Evolutionary conservation across 495 filamentous ascomycete genomes (phyloP), one percentile per base, ranked within the genome.

Genomic region (Podospora appendiculata): DNA sequence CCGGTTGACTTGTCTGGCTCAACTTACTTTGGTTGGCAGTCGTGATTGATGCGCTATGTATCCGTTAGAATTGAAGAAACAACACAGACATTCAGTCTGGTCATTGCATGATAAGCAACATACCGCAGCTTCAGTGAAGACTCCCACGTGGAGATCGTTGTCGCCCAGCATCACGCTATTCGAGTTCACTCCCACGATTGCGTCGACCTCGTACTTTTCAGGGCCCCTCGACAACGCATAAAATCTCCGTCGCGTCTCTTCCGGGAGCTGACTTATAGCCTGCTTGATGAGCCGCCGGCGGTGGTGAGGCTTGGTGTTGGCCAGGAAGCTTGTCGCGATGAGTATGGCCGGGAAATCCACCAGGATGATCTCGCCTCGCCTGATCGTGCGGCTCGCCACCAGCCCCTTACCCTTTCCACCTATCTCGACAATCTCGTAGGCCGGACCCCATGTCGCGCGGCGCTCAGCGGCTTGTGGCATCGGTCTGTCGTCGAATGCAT

Each of bases 1-100:
- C 14, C 14, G 4, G 12, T 3, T 7, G 32, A 0, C 1, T 36
- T 6, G 32, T 9, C 13, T 11, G 44, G 2, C 32, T 14, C 35
- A 16, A 55, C 71, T 66, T 55, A 74, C 70, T 72, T 75, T 47
- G 72, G 71, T 7, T 56, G 55, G 39, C 70, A 73, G 1, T 65
- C 65, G 41, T 75, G 71, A 48, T 74, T 75, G 17, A 74, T 61
- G 43, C 72, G 63, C 72, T 73, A 12, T 2, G 7, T 6, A 14
- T 41, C 25, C 5, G 25, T 25, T 25, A 25, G 25, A 25, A n/a
- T n/a, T n/a, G n/a, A 25, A 25, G 25, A 9, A 1, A 12, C 8
- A 8, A 41, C 40, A 53, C 56, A 48, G 35, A 32, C 10, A 7
- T 3, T 36, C 8, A 43, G 41, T 5, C 10, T 17, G 10, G 14